Evolutionary conservation across 2,329 filamentous ascomycete species (phyloP), one percentile per base, ranked within the genome.

Genomic region (Zymoseptoria passerinii): DNA sequence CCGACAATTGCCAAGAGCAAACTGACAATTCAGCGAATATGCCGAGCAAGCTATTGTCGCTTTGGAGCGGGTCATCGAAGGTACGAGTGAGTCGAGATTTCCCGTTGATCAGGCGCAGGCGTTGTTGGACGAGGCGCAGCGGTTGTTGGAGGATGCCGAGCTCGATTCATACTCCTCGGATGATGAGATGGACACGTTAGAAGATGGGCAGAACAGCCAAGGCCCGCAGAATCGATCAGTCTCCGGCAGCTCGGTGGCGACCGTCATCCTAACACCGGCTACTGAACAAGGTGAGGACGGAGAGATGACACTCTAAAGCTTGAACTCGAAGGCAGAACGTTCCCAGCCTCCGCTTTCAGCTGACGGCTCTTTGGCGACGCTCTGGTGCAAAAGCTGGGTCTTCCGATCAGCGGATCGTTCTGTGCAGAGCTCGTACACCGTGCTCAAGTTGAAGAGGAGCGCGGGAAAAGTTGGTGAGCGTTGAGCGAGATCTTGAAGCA

Each of bases 371-470:
- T 62, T 63, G 4, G 53, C 51, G 5, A 68, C 68, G 18, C 65
- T 58, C 44, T 55, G 57, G n/a, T 65, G 56, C 8, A 88, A 85
- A 18, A 97, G 77, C 27, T 76, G 78, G 28, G 82, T 73, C 78
- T 97, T 97, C 66, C 88, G 74, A 10, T 80, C 80, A 53, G 83
- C 78, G 49, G 89, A 83, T 61, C 83, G 81, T 66, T 97, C 92
- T 0, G 89, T 92, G 70, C 89, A 94, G 7, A 97, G 80, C 74
- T 97, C 94, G 71, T 95, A 97, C 67, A 96, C 83, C 0, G 92
- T 97, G 9, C 86, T 85, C 10, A 99, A 74, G 71, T 97, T 97
- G 75, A 96, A 95, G 0, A 95, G 82, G 2, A 96, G 75, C 0
- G 89, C 89, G 62, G 89, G 86, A 58, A 92, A 96, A 0, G 84